Evolutionary conservation across 2,329 filamentous ascomycete genomes (phyloP).

Genomic region (Colletotrichum musae): DNA sequence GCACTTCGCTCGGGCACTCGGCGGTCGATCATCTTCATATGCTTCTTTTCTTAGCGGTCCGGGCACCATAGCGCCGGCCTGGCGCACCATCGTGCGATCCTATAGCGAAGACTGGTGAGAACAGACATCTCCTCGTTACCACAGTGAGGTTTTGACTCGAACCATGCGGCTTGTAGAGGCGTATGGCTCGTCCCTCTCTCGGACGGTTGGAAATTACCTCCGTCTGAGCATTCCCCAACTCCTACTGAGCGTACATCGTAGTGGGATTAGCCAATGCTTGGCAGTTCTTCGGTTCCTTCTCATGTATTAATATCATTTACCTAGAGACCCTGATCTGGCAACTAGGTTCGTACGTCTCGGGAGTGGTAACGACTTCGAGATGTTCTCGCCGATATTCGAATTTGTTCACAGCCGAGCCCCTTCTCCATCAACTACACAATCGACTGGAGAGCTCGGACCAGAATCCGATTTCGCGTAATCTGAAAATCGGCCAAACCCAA

Average conservation of each 20-base stretch:
- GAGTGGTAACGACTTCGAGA: too few relatives aligned
- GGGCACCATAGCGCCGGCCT: constrained; percentile 18
- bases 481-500: too few relatives aligned
- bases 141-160: constrained; percentile 5
- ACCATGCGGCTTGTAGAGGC: constrained; percentile 25
- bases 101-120: constrained; percentile 13
- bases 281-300: too few relatives aligned
- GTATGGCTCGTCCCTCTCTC: constrained; percentile 22
- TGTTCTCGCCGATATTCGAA: too few relatives aligned
- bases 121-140: constrained; percentile 25
- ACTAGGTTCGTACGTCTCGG: too few relatives aligned
- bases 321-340: too few relatives aligned
- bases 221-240: constrained; percentile 26
- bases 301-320: too few relatives aligned
- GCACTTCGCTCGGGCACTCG: constrained; percentile 25
- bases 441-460: not conserved
- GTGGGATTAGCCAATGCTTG: too few relatives aligned
- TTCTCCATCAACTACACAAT: not conserved
- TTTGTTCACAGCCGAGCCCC: too few relatives aligned
- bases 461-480: too few relatives aligned
- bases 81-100: constrained; percentile 16
- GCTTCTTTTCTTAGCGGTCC: constrained; percentile 31
- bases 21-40: constrained; percentile 26
- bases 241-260: not conserved
- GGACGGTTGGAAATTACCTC: constrained; percentile 28